These are phyloP conservation scores for Cytospora piceicola DNA, from an alignment of 2,329 filamentous ascomycete genomes.

Conservation along the genomic window DNA sequence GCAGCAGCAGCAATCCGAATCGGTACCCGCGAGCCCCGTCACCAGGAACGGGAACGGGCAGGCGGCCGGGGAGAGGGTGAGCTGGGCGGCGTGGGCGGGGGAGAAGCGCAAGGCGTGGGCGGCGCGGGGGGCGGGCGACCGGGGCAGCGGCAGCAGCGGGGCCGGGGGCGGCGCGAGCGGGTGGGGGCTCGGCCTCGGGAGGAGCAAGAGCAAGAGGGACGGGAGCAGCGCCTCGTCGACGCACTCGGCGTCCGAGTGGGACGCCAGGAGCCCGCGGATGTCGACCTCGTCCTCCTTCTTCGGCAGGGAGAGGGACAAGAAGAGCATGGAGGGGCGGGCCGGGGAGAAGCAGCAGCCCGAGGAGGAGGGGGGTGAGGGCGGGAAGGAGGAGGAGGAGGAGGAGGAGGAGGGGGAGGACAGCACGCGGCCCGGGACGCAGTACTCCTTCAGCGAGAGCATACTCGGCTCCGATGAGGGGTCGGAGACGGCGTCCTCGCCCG, in stretches of 20 bases:
- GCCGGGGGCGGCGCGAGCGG: conserved; percentile 35
- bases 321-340: conserved; percentile 9
- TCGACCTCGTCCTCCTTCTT: conserved; percentile 33
- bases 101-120: conserved; percentile 72
- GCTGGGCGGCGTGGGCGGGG: conserved; percentile 71
- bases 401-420: too few species aligned
- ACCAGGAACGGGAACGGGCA: conserved; percentile 38
- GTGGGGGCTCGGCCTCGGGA: conserved; percentile 43
- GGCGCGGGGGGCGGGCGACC: conserved; percentile 35
- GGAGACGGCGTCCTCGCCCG: conserved; percentile 25
- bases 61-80: conserved; percentile 61
- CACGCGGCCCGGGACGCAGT: conserved; percentile 26
- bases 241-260: conserved; percentile 30
- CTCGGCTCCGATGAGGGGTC: conserved; percentile 26
- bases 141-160: conserved; percentile 27
- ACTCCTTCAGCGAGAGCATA: conserved; percentile 33
- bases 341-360: conserved; percentile 2
- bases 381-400: too few species aligned
- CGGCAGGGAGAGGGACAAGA: conserved; percentile 22
- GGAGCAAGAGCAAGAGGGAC: conserved; percentile 33
- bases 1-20: conserved; percentile 37
- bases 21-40: conserved; percentile 50
- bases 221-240: conserved; percentile 29
- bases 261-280: conserved; percentile 32
- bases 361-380: too few species aligned